Evolutionary conservation across 306 rosid genomes (phyloP).

Genomic region (Casuarina equisetifolia): DNA sequence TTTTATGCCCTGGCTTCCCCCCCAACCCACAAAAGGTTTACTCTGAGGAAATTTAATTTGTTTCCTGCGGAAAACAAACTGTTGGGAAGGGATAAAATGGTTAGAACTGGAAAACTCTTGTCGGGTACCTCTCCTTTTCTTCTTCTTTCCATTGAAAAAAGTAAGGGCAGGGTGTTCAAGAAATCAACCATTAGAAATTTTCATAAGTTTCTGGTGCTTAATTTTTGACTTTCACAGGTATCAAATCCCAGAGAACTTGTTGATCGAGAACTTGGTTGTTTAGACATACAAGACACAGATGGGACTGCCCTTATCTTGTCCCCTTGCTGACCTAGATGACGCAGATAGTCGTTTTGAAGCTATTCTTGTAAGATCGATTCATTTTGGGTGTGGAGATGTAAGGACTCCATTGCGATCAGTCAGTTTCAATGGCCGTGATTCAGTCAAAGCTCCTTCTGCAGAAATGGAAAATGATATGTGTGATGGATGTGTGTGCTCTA

Average conservation of each 20-base stretch:
- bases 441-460: slow-evolving; percentile 37
- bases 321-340: slow-evolving; percentile 37
- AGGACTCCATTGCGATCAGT: slow-evolving; percentile 31
- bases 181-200: neutral
- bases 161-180: neutral
- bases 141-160: slow-evolving; percentile 4
- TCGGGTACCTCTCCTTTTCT: neutral
- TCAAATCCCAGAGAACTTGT: slow-evolving; percentile 17
- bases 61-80: neutral
- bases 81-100: neutral
- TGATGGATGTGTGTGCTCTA: slow-evolving; percentile 34
- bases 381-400: slow-evolving; percentile 25
- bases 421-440: slow-evolving; percentile 38
- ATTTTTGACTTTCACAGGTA: slow-evolving; percentile 24
- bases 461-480: slow-evolving; percentile 37
- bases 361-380: slow-evolving; percentile 31
- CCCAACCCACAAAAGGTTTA: neutral
- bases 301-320: slow-evolving; percentile 34
- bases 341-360: slow-evolving; percentile 39
- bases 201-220: neutral
- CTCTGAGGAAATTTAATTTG: neutral
- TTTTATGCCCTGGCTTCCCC: neutral
- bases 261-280: slow-evolving; percentile 24
- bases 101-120: neutral
- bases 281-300: slow-evolving; percentile 23